Conservation (phyloP, 345 rosid species). For the Linum tenue region DNA sequence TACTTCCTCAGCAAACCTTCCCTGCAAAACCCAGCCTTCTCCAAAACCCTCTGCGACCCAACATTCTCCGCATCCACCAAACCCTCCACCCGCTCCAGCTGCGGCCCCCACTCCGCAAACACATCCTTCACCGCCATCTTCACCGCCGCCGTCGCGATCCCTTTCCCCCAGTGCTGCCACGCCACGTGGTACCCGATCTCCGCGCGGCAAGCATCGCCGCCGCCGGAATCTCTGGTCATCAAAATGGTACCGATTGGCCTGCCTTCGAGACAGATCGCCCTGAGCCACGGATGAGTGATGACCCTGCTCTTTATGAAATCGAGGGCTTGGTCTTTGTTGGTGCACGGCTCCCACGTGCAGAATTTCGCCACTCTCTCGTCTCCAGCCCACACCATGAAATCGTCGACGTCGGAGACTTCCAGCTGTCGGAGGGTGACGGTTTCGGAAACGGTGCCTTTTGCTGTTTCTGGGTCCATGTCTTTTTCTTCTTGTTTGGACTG, state of each 20-base stretch:
- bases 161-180: slow-evolving; percentile 46
- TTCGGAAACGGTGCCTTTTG: too few relatives aligned
- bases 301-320: slow-evolving; percentile 23
- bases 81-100: slow-evolving; percentile 7
- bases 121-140: neutral
- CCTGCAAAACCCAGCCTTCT: slow-evolving; percentile 11
- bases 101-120: neutral
- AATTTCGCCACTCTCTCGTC: slow-evolving; percentile 45
- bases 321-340: slow-evolving; percentile 34
- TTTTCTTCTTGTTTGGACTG: neutral
- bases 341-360: slow-evolving; percentile 50
- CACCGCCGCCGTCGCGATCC: slow-evolving; percentile 26
- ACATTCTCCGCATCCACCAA: slow-evolving; percentile 1
- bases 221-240: slow-evolving; percentile 34
- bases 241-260: slow-evolving; percentile 45
- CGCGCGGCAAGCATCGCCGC: slow-evolving; percentile 33
- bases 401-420: slow-evolving; percentile 37
- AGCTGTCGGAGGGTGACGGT: slow-evolving; percentile 32
- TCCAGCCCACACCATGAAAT: slow-evolving; percentile 59
- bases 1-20: slow-evolving; percentile 7
- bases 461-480: too few relatives aligned
- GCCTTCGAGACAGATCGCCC: slow-evolving; percentile 48
- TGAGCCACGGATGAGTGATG: slow-evolving; percentile 46
- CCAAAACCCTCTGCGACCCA: slow-evolving; percentile 10
- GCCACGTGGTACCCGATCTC: slow-evolving; percentile 46